Evolutionary conservation across 257 asterid species (phyloP), one percentile per base, ranked within the genome.

Genomic region (Cordia subcordata): DNA sequence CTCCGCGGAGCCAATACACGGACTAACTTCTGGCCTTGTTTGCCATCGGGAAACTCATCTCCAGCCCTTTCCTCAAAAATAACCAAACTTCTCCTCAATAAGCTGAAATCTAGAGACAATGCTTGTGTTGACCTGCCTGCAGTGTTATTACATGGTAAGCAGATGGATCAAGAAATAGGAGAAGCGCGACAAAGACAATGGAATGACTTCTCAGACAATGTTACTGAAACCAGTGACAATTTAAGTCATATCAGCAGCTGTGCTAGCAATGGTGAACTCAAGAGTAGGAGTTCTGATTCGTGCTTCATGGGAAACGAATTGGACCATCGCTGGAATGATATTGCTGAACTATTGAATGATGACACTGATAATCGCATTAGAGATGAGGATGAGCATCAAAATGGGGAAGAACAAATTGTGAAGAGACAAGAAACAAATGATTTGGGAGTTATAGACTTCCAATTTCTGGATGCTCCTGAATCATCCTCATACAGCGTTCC

Each of bases 51-150:
- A 11, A 37, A 44, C 32, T 38, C 57, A 55, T 33, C 35, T 19
- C 45, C 70, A 1, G 64, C 70, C 18, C 64, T 57, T 57, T 38
- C 70, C 14, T 19, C 64, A 37, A 65, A 64, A 15, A 51, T 65
- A 17, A 56, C 58, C 6, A 65, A 65, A 38, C 70, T 65, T 35
- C 70, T 65, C 38, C 63, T 65, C 53, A 62, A 38, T 10, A 57
- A 62, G 27, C 42, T 65, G 39, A 49, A 58, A 49, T 64, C 44
- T 39, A 35, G 70, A 39, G 57, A 49, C 42, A 65, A 58, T 33
- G 23, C 70, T 15, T 11, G 18, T 21, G 9, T 14, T 21, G 11
- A 12, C 21, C 13, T 45, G 51, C 20, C 55, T 51, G 22, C 42
- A 38, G 49, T 57, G 49, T 21, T 2, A 27, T 27, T 27, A 1